Percentiles rank a stretch among this genome's conserved stretches.
phyloP scores from a whole-genome alignment of 306 rosid genomes.

The Amphicarpaea edgeworthii region DNA sequence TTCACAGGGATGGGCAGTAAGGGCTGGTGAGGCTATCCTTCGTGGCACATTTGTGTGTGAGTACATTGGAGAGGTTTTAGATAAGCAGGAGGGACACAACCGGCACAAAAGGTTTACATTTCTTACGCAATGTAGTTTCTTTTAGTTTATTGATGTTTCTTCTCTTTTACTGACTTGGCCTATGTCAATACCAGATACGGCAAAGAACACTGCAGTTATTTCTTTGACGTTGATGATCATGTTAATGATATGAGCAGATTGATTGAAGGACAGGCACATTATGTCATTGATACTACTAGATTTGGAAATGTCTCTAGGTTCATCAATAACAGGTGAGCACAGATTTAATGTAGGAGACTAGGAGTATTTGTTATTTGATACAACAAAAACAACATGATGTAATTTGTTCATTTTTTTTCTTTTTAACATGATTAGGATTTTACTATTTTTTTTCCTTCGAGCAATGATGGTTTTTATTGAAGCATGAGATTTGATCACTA shows the following conservation, averaged over 20 bases:
- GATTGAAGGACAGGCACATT: constrained; percentile 64
- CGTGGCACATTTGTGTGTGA: constrained; percentile 89
- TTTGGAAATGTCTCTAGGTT: constrained; percentile 91
- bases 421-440: neutral
- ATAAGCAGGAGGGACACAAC: constrained; percentile 64
- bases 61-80: constrained; percentile 84
- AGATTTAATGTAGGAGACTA: constrained; percentile 2
- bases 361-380: constrained; percentile 1
- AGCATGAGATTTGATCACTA: constrained; percentile 4
- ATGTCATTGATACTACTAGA: constrained; percentile 70
- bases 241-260: constrained; percentile 77
- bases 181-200: constrained; percentile 59
- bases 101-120: constrained; percentile 69
- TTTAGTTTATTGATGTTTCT: constrained; percentile 20
- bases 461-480: constrained; percentile 18
- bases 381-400: constrained; percentile 6
- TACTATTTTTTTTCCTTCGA: neutral
- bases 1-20: constrained; percentile 88
- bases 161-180: constrained; percentile 30
- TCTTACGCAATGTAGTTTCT: constrained; percentile 35
- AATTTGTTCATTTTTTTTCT: constrained; percentile 20
- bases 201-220: constrained; percentile 60
- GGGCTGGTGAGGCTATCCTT: constrained; percentile 80
- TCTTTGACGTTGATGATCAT: constrained; percentile 66
- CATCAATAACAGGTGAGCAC: constrained; percentile 78